phyloP scores from a whole-genome alignment of 2,329 filamentous ascomycete genomes.

The Talaromyces sp. region DNA sequence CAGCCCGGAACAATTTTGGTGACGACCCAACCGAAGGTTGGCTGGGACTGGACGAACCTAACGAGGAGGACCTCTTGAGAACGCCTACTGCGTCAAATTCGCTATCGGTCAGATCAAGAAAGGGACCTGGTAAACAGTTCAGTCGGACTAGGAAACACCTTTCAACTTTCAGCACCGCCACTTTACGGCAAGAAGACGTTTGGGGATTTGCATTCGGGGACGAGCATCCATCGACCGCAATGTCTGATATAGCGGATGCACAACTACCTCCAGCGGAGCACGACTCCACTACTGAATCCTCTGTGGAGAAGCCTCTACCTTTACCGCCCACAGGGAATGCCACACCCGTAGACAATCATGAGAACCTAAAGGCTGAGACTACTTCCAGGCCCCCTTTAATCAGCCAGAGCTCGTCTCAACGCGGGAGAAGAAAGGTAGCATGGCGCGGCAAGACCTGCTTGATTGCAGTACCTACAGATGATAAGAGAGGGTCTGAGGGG shows the following conservation, averaged over 20 bases:
- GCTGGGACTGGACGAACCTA: constrained; percentile 39
- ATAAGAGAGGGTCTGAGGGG: constrained; percentile 57
- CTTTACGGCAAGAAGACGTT: constrained; percentile 44
- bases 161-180: constrained; percentile 39
- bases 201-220: constrained; percentile 46
- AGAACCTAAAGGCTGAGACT: neutral
- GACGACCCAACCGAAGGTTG: constrained; percentile 44
- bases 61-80: constrained; percentile 38
- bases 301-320: constrained; percentile 42
- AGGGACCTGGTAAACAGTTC: constrained; percentile 17
- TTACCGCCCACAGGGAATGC: constrained; percentile 31
- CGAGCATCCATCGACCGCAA: constrained; percentile 32
- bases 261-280: constrained; percentile 19
- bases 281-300: constrained; percentile 22
- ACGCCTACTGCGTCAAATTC: constrained; percentile 41
- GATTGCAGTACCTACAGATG: constrained; percentile 66
- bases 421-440: constrained; percentile 65
- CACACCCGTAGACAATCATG: neutral
- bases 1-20: constrained; percentile 39
- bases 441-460: constrained; percentile 75
- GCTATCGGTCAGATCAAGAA: constrained; percentile 28
- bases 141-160: constrained; percentile 31
- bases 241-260: constrained; percentile 31
- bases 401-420: constrained; percentile 29
- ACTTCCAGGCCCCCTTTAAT: constrained; percentile 18